Evolutionary conservation across 768 basidiomycete genomes (phyloP).

Genomic region (Vararia minispora): DNA sequence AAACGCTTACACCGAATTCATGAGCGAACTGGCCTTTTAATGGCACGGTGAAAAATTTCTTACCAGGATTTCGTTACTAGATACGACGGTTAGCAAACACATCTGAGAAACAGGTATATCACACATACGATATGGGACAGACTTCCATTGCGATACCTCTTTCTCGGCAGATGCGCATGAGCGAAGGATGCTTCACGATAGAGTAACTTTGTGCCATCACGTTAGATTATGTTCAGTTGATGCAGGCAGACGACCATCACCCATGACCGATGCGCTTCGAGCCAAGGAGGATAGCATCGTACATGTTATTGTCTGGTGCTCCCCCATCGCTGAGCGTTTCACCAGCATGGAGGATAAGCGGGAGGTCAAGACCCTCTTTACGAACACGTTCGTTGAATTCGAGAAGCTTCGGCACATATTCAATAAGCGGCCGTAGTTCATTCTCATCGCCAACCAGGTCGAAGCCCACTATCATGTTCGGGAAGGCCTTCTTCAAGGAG

Average conservation of each 20-base stretch:
- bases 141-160: constrained; percentile 58
- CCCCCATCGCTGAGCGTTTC: constrained; percentile 74
- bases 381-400: constrained; percentile 46
- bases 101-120: constrained; percentile 2
- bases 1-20: constrained; percentile 35
- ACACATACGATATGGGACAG: constrained; percentile 69
- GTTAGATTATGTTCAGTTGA: neutral
- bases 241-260: constrained; percentile 22
- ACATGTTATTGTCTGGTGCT: constrained; percentile 58
- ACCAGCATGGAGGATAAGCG: constrained; percentile 73
- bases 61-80: constrained; percentile 69
- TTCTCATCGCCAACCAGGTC: constrained; percentile 78
- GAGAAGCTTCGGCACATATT: constrained; percentile 52
- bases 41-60: neutral
- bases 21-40: neutral
- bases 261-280: constrained; percentile 79
- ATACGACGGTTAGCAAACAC: neutral
- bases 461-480: constrained; percentile 68
- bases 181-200: constrained; percentile 63
- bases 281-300: constrained; percentile 68
- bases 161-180: constrained; percentile 58
- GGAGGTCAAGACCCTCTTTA: constrained; percentile 50
- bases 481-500: constrained; percentile 60
- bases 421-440: constrained; percentile 39
- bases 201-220: constrained; percentile 40